phyloP scores from a whole-genome alignment of 2,329 filamentous ascomycete species.

The Pseudogymnoascus sp. region DNA sequence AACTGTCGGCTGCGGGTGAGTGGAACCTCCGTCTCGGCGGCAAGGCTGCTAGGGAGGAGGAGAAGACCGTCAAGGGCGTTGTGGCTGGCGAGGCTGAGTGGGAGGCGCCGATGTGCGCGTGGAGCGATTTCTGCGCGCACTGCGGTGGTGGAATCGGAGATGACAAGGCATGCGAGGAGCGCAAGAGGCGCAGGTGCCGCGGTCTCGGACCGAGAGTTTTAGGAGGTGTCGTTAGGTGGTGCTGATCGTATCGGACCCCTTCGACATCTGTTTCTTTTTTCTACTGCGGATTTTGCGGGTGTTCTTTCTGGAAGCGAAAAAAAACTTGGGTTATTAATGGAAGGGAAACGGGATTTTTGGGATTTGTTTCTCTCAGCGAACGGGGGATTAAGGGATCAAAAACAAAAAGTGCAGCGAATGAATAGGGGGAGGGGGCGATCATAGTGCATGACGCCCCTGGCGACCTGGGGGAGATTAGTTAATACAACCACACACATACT shows the following conservation, averaged over 20 bases:
- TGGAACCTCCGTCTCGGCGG: background rate
- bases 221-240: background rate
- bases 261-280: background rate
- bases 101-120: constrained; percentile 2
- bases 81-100: background rate
- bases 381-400: background rate
- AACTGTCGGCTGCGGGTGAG: background rate
- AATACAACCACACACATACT: background rate
- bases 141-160: background rate
- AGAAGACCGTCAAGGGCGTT: background rate
- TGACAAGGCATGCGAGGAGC: background rate
- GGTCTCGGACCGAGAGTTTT: background rate
- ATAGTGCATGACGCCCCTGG: background rate
- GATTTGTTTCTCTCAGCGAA: background rate
- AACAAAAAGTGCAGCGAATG: constrained; percentile 2
- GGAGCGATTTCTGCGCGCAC: background rate
- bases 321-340: background rate
- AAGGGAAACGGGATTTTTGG: background rate
- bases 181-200: background rate
- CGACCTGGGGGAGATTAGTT: background rate
- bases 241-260: background rate
- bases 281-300: background rate
- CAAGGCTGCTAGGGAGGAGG: background rate
- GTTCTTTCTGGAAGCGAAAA: background rate
- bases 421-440: background rate